Percentiles rank a stretch among this genome's conserved stretches.
phyloP scores from a whole-genome alignment of 179 eudicot genomes.

The Spinacia oleracea region DNA sequence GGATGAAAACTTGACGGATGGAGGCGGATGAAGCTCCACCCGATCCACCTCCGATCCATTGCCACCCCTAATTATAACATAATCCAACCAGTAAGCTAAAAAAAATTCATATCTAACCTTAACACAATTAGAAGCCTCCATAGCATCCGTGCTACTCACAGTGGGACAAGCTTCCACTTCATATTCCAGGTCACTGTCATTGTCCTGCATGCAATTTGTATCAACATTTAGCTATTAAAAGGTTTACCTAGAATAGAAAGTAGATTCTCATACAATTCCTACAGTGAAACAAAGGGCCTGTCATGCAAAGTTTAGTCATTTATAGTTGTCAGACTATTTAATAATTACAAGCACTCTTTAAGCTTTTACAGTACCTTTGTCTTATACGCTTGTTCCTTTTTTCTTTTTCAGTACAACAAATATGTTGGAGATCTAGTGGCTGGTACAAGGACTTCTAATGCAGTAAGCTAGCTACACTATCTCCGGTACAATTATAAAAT shows the following conservation, averaged over 20 bases:
- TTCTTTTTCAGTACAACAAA: not conserved
- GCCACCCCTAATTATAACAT: not conserved
- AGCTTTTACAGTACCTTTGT: not conserved
- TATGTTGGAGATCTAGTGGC: not conserved
- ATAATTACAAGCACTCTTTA: not conserved
- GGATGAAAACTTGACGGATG: too few relatives aligned
- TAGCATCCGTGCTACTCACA: not conserved
- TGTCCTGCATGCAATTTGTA: conserved; percentile 17
- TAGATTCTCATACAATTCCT: not conserved
- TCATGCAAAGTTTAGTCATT: not conserved
- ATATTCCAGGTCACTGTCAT: conserved; percentile 29
- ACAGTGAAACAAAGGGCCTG: not conserved
- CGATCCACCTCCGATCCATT: too few relatives aligned
- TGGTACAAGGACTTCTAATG: not conserved
- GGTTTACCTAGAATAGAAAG: not conserved
- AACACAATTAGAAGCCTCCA: conserved; percentile 22
- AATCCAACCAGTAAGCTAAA: not conserved
- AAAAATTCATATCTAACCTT: not conserved
- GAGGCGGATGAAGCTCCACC: too few relatives aligned
- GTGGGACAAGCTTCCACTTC: conserved; percentile 21
- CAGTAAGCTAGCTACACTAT: not conserved
- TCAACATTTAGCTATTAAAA: not conserved
- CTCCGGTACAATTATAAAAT: not conserved
- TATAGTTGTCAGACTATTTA: not conserved
- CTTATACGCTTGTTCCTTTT: not conserved